Base-by-base conservation (phyloP, 2,329 filamentous ascomycete genomes). In the Septoria linicola region DNA sequence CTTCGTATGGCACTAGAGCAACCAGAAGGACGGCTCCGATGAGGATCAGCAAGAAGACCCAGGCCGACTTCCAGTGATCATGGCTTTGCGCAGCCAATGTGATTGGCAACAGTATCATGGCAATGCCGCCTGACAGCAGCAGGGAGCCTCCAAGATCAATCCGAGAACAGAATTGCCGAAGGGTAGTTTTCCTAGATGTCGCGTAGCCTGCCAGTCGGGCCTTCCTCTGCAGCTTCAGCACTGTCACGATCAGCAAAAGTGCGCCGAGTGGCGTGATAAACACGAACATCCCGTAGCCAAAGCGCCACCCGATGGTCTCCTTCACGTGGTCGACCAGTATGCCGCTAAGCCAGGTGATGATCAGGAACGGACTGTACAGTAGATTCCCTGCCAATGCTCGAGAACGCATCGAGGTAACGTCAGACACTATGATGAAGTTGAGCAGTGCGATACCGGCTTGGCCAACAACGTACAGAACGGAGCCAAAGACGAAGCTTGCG, bases 1-100 rank as follows among this genome's bases (percentile, higher is more conserved):
- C 65, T 63, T 81, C 78, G 58, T 80, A 81, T 3, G 72, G 67
- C 6, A 74, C 70, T n/a, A 77, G 72, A 0, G 56, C 62, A 6
- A 72, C 59, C 5, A 81, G 68, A 14, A 73, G 60, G 1, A 72
- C 44, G 0, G 56, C 66, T 3, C 77, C 77, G 0, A 77, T 35
- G 1, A 67, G 70, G 40, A 79, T 74, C 13, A 79, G 59, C 16
- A 66, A 70, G 42, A 70, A 68, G 8, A 80, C 63, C 66, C 71
- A 80, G 0, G 71, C 70, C 0, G 75, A 76, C 4, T 63, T 65
- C 75, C 76, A 78, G 41, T 68, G 37, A 16, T 47, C 44, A 11
- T 31, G 63, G 4, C 68, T 69, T 17, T 71, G 72, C 0, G 72
- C 67, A 0, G 75, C 74, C 2, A 80, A 58, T 0, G 74, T 75